A percentile compares a stretch with the other conserved stretches of the same genome.
phyloP scores from a whole-genome alignment of 1,284 basidiomycete species.

The Naganishia sp. region DNA sequence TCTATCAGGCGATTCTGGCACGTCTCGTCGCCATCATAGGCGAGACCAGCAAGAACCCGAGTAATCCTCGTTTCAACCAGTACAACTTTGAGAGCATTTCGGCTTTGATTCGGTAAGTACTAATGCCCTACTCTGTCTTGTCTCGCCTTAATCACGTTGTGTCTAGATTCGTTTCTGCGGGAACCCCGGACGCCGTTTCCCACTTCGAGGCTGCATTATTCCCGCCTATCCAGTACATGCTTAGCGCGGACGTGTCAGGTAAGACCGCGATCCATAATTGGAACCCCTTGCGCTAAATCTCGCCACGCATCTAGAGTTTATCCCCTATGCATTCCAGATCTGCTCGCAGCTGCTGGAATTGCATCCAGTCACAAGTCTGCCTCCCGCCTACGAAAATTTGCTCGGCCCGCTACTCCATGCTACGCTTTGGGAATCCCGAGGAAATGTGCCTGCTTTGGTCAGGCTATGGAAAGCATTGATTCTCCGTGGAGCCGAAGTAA shows the following conservation, averaged over 20 bases:
- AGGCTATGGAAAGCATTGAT: constrained; percentile 85
- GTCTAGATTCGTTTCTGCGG: constrained; percentile 73
- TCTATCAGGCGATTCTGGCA: constrained; percentile 67
- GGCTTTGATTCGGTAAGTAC: constrained; percentile 73
- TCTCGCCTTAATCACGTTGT: neutral
- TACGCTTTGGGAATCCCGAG: constrained; percentile 87
- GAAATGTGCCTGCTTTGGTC: constrained; percentile 93
- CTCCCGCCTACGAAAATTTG: constrained; percentile 74
- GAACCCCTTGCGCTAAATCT: neutral
- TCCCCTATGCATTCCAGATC: constrained; percentile 96
- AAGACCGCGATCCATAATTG: constrained; percentile 42
- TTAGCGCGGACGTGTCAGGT: constrained; percentile 92
- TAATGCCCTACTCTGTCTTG: neutral
- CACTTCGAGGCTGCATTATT: constrained; percentile 82
- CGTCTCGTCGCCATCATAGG: constrained; percentile 80
- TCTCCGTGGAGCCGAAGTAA: constrained; percentile 65
- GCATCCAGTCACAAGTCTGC: constrained; percentile 64
- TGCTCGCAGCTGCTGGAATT: constrained; percentile 93
- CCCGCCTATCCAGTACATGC: constrained; percentile 81
- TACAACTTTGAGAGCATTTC: constrained; percentile 96
- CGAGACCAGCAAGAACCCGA: constrained; percentile 90
- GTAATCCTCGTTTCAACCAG: constrained; percentile 96
- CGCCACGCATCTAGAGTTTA: constrained; percentile 68
- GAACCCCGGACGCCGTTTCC: constrained; percentile 65
- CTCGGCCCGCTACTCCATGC: constrained; percentile 84